Evolutionary conservation across 2,329 filamentous ascomycete genomes (phyloP).

Genomic region (Clarireedia homoeocarpa): DNA sequence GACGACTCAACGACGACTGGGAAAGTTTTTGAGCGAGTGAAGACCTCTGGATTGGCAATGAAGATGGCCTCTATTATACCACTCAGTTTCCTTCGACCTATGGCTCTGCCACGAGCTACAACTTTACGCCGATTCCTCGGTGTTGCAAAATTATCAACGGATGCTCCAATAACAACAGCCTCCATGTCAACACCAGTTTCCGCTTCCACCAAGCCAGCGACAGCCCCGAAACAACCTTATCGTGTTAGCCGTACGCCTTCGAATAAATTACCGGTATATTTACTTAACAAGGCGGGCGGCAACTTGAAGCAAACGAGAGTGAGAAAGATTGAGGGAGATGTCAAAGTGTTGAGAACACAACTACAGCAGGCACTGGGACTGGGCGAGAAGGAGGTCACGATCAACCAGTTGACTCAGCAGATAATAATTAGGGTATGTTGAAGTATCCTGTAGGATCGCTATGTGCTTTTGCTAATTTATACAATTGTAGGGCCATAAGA

Average conservation of each 20-base stretch:
- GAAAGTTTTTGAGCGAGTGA: not conserved
- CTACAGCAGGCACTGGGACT: constrained; percentile 52
- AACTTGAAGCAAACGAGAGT: constrained; percentile 68
- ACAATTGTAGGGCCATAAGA: constrained; percentile 38
- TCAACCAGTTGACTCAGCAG: constrained; percentile 53
- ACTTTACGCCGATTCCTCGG: constrained; percentile 25
- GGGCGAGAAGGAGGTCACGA: constrained; percentile 42
- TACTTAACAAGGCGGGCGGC: constrained; percentile 63
- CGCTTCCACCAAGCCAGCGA: not conserved
- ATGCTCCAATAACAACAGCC: constrained; percentile 1
- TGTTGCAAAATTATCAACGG: constrained; percentile 12
- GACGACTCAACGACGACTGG: constrained; percentile 1
- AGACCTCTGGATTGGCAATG: not conserved
- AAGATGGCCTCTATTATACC: constrained; percentile 13
- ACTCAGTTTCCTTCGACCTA: constrained; percentile 28
- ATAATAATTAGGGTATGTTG: constrained; percentile 61
- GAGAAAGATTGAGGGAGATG: constrained; percentile 72
- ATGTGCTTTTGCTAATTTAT: not conserved
- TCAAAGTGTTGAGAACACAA: constrained; percentile 53
- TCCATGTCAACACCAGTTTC: constrained; percentile 6
- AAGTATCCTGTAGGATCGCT: not conserved
- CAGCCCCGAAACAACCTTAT: constrained; percentile 20
- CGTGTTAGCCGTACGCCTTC: constrained; percentile 63
- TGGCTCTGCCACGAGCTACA: constrained; percentile 24
- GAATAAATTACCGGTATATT: constrained; percentile 70